A percentile compares a stretch with the other conserved stretches of the same genome.
Evolutionary conservation across 116 monocot genomes (phyloP).

Genomic region (Phalaenopsis hybrid): DNA sequence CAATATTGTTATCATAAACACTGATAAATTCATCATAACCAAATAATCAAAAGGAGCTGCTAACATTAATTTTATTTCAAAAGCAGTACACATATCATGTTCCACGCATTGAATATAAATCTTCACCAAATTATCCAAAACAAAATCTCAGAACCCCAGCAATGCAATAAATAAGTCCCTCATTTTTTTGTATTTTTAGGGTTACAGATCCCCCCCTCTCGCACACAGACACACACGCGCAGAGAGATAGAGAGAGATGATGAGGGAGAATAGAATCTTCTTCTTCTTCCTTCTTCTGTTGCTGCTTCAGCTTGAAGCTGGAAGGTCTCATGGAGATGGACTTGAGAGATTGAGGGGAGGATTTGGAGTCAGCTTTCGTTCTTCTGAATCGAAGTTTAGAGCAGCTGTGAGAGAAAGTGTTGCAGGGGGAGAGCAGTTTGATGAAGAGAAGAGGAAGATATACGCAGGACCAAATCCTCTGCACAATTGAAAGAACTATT

Average conservation of each 20-base stretch:
- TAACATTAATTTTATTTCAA: too few relatives aligned
- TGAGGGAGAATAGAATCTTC: too few relatives aligned
- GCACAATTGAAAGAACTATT: background rate
- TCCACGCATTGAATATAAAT: too few relatives aligned
- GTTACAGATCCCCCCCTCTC: background rate
- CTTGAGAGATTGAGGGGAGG: background rate
- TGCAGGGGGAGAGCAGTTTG: background rate
- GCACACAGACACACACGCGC: background rate
- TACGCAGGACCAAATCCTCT: slow-evolving; percentile 5
- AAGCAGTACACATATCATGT: too few relatives aligned
- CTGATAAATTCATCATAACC: too few relatives aligned
- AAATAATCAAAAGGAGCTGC: too few relatives aligned
- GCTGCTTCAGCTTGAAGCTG: background rate
- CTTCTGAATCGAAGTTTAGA: background rate
- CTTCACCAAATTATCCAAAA: background rate
- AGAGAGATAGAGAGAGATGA: too few relatives aligned
- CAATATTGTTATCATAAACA: too few relatives aligned
- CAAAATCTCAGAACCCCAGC: background rate
- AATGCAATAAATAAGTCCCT: background rate
- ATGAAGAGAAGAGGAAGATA: background rate
- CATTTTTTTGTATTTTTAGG: background rate
- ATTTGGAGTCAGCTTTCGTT: background rate
- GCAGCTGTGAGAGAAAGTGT: background rate
- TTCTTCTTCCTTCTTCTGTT: background rate
- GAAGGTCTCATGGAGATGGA: background rate